Evolutionary conservation across 108 stramenopile species (phyloP).

Genomic region (Skeletonema marinoi): DNA sequence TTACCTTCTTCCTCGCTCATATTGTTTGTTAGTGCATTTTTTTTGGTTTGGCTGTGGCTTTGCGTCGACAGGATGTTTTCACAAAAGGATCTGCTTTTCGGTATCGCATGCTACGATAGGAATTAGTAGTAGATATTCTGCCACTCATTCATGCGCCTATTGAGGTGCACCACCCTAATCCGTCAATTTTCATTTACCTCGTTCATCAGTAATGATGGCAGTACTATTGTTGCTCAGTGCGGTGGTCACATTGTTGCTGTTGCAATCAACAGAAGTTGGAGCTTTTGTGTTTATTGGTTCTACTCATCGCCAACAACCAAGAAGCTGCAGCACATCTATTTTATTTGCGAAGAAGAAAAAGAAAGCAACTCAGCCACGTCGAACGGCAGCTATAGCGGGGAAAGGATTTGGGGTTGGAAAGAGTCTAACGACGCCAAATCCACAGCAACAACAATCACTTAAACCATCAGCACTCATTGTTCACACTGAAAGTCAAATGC

Average conservation of each 20-base stretch:
- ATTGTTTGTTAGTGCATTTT: no score
- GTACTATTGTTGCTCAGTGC: background rate
- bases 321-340: background rate
- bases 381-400: background rate
- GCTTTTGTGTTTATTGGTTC: background rate
- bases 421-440: background rate
- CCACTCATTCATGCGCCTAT: no score
- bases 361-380: background rate
- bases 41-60: no score
- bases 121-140: no score
- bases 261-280: background rate
- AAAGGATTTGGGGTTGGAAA: background rate
- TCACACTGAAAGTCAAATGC: background rate
- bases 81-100: no score
- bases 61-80: no score
- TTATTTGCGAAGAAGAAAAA: slow-evolving; percentile 1
- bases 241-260: background rate
- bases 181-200: no score
- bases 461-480: background rate
- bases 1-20: no score
- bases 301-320: background rate
- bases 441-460: background rate
- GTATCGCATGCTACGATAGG: no score
- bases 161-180: no score
- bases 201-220: background rate